Evolutionary conservation across 2,329 filamentous ascomycete species (phyloP).

Genomic region (Ophiobolus disseminans): DNA sequence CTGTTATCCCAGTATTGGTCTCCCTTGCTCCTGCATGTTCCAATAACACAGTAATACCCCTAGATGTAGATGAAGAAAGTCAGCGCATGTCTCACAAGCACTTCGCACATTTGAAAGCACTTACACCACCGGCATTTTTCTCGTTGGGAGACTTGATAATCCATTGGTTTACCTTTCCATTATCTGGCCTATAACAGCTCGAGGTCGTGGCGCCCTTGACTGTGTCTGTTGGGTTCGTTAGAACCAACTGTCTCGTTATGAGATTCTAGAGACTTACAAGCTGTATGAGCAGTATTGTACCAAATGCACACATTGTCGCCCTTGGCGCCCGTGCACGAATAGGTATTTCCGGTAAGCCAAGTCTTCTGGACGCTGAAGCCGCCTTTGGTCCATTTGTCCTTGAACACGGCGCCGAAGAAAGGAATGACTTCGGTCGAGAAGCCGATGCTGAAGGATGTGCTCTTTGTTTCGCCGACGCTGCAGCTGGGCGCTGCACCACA

Average conservation of each 20-base stretch:
- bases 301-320: conserved; percentile 7
- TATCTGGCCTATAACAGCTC: not conserved
- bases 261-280: conserved; percentile 7
- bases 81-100: not conserved
- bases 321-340: conserved; percentile 3
- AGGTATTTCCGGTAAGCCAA: not conserved
- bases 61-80: not conserved
- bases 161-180: not conserved
- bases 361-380: not conserved
- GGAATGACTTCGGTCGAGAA: not conserved
- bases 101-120: too few relatives aligned
- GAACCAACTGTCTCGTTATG: not conserved
- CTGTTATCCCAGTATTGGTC: conserved; percentile 8
- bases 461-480: not conserved
- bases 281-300: conserved; percentile 12
- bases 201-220: not conserved
- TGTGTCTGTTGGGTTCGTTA: not conserved
- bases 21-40: conserved; percentile 5
- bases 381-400: not conserved
- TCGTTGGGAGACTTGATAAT: conserved; percentile 8
- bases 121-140: conserved; percentile 1
- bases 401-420: too few relatives aligned
- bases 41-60: conserved; percentile 11
- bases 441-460: not conserved
- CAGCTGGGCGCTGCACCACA: not conserved